phyloP scores from a whole-genome alignment of 768 basidiomycete genomes.

The Tricholoma terreum region DNA sequence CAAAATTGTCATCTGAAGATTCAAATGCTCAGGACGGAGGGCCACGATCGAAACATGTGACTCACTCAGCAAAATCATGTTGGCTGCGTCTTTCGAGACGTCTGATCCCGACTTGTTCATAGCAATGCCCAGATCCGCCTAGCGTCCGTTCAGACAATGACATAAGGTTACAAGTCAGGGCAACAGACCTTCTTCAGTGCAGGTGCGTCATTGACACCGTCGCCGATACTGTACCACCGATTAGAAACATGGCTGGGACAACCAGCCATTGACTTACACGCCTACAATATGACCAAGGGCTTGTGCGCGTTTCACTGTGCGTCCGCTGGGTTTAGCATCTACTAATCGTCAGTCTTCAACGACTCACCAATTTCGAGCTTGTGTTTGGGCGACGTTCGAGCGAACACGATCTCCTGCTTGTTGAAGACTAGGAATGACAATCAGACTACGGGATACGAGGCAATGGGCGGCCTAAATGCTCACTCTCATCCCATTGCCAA shows the following conservation, averaged over 20 bases:
- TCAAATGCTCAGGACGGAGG: not conserved
- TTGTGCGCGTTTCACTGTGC: constrained; percentile 66
- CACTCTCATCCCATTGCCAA: constrained; percentile 76
- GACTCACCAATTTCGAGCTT: constrained; percentile 66
- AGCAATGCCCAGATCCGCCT: constrained; percentile 69
- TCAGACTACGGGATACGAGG: not conserved
- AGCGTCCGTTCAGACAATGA: not conserved
- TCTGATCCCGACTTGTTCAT: constrained; percentile 77
- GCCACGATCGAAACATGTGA: not conserved
- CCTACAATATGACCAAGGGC: constrained; percentile 70
- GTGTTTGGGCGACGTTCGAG: constrained; percentile 68
- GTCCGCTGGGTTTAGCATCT: not conserved
- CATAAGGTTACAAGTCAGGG: not conserved
- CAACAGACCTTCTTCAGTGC: constrained; percentile 55
- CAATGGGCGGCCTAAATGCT: constrained; percentile 16
- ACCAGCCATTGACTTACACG: constrained; percentile 43
- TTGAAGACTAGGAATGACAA: constrained; percentile 45
- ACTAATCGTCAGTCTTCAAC: too few species aligned
- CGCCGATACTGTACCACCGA: constrained; percentile 48
- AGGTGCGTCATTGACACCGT: constrained; percentile 72
- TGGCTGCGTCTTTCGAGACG: constrained; percentile 71
- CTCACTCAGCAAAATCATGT: constrained; percentile 67
- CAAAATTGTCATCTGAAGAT: constrained; percentile 62
- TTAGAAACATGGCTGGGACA: not conserved
- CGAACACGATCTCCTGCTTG: constrained; percentile 70